These are phyloP conservation scores for Quercus rubra DNA, from an alignment of 306 rosid genomes.

Conservation along the genomic window DNA sequence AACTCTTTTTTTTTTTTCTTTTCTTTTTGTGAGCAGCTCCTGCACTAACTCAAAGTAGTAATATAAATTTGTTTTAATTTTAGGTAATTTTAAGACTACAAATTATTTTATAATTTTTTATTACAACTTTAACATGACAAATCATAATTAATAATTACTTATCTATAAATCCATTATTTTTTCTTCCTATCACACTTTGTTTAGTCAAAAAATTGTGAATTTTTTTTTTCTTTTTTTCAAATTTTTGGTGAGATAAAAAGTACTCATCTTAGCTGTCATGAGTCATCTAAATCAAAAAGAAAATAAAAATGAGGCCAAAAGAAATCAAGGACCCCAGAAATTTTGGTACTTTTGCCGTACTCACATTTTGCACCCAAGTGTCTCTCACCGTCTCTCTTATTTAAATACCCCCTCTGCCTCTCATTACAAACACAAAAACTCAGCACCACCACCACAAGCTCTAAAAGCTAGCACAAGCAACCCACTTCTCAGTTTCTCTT, in stretches of 20 bases:
- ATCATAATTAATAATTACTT: fast-evolving
- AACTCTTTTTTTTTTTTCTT: no score
- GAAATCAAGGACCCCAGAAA: background rate
- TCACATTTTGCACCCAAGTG: background rate
- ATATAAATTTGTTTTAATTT: no score
- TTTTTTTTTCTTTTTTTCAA: no score
- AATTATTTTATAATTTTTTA: no score
- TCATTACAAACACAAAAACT: background rate
- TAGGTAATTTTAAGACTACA: fast-evolving
- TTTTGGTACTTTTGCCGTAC: background rate
- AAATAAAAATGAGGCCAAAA: background rate
- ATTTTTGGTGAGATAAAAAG: no score
- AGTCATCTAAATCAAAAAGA: no score
- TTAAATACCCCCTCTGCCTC: background rate
- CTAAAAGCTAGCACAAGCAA: background rate
- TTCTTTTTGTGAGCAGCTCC: no score
- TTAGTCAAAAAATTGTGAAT: no score
- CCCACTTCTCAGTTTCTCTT: background rate
- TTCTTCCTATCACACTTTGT: no score
- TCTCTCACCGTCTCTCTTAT: background rate
- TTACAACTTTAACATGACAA: fast-evolving
- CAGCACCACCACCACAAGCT: background rate
- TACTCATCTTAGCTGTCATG: no score
- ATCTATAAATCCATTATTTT: fast-evolving
- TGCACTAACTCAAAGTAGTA: no score